A percentile compares a stretch with the other conserved stretches of the same genome.
These are phyloP conservation scores for Diplosphaera chodatii DNA, from an alignment of 139 green algal genomes.

Conservation along the genomic window DNA sequence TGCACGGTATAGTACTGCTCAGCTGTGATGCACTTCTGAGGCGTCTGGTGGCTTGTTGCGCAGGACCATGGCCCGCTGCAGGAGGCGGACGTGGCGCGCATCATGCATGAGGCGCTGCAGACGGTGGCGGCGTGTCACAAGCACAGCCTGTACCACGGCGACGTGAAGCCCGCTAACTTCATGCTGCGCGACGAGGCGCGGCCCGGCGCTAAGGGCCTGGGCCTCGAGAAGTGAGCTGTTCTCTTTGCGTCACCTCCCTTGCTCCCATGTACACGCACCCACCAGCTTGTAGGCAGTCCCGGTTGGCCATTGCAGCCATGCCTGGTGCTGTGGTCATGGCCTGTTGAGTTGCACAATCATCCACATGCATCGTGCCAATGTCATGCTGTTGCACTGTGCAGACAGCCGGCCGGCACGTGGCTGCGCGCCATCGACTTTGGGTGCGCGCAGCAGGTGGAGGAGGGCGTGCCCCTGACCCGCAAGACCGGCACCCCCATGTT, in stretches of 20 bases:
- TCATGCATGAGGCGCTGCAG: conserved; percentile 32
- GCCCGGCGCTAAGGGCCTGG: not conserved
- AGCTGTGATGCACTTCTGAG: no score
- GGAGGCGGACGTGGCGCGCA: conserved; percentile 25
- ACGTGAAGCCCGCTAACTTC: conserved; percentile 14
- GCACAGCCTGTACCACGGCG: conserved; percentile 5
- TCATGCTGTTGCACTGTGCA: not conserved
- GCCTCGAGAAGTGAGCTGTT: not conserved
- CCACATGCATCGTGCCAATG: no score
- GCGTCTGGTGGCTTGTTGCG: no score
- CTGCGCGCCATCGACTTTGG: conserved; percentile 11
- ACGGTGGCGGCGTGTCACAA: conserved; percentile 44
- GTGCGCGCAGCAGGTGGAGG: conserved; percentile 1
- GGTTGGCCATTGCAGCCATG: no score
- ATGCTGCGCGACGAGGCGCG: not conserved
- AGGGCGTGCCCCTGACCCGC: not conserved
- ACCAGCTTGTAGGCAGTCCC: no score
- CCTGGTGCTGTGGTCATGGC: no score
- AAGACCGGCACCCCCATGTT: conserved; percentile 63
- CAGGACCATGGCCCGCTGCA: conserved; percentile 10
- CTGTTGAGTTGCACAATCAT: no score
- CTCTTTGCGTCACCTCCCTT: no score
- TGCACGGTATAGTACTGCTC: no score
- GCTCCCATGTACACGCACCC: not conserved
- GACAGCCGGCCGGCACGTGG: not conserved